A percentile compares a stretch with the other conserved stretches of the same genome.
These are phyloP conservation scores for Tricholoma sp. DNA, from an alignment of 768 basidiomycete species.

Conservation along the genomic window DNA sequence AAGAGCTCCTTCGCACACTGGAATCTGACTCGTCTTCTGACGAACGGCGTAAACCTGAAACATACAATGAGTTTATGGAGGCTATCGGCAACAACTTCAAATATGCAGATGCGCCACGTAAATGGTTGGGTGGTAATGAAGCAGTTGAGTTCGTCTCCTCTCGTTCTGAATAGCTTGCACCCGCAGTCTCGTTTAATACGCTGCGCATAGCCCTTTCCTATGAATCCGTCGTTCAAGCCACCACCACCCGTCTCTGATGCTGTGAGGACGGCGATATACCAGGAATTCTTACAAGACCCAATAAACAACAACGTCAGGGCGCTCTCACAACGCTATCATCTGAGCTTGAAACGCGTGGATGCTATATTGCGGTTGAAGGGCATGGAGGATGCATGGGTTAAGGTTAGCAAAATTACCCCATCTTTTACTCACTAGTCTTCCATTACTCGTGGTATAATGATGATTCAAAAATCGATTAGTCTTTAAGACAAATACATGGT, in stretches of 20 bases:
- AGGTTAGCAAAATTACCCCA: constrained; percentile 45
- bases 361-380: constrained; percentile 82
- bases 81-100: constrained; percentile 38
- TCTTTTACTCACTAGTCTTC: no score
- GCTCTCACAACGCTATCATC: constrained; percentile 55
- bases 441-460: constrained; percentile 7
- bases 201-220: constrained; percentile 68
- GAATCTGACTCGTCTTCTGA: background rate
- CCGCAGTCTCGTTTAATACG: constrained; percentile 9
- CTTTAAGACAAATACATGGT: constrained; percentile 83
- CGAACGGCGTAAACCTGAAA: constrained; percentile 18
- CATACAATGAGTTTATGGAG: constrained; percentile 37
- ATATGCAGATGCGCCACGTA: constrained; percentile 39
- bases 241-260: constrained; percentile 68
- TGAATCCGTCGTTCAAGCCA: constrained; percentile 81
- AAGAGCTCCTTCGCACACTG: constrained; percentile 13
- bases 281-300: constrained; percentile 56
- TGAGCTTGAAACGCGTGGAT: constrained; percentile 76
- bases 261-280: constrained; percentile 53
- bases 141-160: constrained; percentile 44
- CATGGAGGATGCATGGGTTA: constrained; percentile 62
- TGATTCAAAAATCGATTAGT: constrained; percentile 85
- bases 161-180: background rate
- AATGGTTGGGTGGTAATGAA: constrained; percentile 54
- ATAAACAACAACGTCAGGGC: constrained; percentile 47